Conservation (phyloP, 805 yeast species). For the Wickerhamomyces tratensis region DNA sequence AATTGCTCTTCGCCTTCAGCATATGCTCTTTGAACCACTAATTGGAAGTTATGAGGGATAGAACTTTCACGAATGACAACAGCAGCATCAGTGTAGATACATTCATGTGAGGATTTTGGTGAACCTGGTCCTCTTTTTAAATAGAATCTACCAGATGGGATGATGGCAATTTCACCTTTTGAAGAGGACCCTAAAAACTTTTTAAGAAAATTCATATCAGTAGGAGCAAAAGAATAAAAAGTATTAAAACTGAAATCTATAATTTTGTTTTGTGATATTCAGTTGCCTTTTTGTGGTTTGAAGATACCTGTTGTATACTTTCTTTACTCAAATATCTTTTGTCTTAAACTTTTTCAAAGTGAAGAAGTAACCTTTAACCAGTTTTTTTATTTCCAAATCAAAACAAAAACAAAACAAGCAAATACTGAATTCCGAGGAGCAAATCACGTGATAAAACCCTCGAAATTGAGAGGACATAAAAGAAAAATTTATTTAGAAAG, state of each 20-base stretch:
- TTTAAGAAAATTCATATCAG: constrained; percentile 59
- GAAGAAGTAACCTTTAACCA: no score
- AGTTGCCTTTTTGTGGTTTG: no score
- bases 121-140: constrained; percentile 66
- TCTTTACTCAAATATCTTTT: no score
- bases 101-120: constrained; percentile 82
- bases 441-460: not conserved
- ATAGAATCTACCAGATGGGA: constrained; percentile 75
- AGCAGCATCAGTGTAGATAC: constrained; percentile 72
- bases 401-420: not conserved
- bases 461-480: no score
- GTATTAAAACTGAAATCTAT: no score
- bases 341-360: no score
- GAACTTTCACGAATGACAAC: constrained; percentile 63
- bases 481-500: no score
- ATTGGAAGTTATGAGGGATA: constrained; percentile 55
- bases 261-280: no score
- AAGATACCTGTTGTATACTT: no score
- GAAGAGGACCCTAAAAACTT: constrained; percentile 49
- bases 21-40: constrained; percentile 58
- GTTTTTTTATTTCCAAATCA: no score
- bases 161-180: constrained; percentile 50
- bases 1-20: constrained; percentile 56
- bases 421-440: not conserved
- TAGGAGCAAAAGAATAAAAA: no score